Evolutionary conservation across 1,139 yeast genomes (phyloP).

Genomic region (Suhomyces taliae): DNA sequence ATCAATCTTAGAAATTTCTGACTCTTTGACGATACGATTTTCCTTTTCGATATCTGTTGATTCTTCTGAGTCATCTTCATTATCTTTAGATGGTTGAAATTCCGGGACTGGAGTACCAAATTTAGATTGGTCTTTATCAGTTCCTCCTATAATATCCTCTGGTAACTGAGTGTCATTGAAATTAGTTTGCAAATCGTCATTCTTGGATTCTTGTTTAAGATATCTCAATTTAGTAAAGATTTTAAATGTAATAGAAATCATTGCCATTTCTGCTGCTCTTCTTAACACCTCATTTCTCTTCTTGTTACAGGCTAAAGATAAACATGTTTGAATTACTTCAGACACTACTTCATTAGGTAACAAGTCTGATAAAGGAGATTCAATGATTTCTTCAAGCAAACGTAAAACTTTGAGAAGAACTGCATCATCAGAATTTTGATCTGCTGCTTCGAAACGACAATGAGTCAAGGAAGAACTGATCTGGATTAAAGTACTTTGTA

Average conservation of each 20-base stretch:
- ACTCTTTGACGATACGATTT: neutral
- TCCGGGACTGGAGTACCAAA: conserved; percentile 13
- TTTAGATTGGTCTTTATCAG: conserved; percentile 18
- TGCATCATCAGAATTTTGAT: conserved; percentile 90
- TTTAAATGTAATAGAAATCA: conserved; percentile 66
- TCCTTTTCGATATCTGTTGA: neutral
- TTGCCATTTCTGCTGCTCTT: conserved; percentile 85
- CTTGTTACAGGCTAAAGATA: conserved; percentile 90
- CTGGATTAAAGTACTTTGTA: conserved; percentile 54
- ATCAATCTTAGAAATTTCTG: neutral
- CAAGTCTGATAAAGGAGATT: conserved; percentile 60
- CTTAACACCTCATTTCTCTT: conserved; percentile 87
- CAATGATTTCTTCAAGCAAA: conserved; percentile 67
- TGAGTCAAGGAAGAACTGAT: conserved; percentile 81
- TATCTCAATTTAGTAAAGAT: conserved; percentile 62
- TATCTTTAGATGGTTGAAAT: conserved; percentile 7
- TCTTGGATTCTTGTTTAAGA: conserved; percentile 51
- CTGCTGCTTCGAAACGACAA: conserved; percentile 94
- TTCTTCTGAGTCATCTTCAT: conserved; percentile 1
- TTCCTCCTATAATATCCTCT: conserved; percentile 44
- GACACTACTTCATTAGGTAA: conserved; percentile 81
- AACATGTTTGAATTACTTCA: conserved; percentile 88
- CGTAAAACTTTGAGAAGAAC: conserved; percentile 80
- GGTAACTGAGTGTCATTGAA: conserved; percentile 38
- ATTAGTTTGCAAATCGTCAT: conserved; percentile 34